Base-by-base conservation (phyloP, 2,329 filamentous ascomycete species). In the Trematosphaeria pertusa region DNA sequence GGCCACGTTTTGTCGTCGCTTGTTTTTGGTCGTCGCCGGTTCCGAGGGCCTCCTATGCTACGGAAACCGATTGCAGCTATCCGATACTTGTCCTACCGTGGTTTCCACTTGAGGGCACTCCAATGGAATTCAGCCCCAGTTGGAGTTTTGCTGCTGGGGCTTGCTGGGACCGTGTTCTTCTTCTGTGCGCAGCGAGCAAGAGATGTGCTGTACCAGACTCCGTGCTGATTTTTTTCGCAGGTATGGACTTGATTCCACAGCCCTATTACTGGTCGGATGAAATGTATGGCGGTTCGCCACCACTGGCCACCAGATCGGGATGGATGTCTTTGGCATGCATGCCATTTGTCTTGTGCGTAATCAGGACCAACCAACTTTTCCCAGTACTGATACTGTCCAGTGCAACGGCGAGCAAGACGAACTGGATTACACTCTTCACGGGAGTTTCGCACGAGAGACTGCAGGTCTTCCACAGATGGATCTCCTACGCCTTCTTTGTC, bases 391-490 rank as follows among this genome's bases (percentile, higher is more conserved):
- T 4, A 2, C 17, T 22, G 11, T 3, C 3, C 14, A 77, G 73
- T 22, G 70, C 75, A 2, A 70, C 81, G 3, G 73, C 77, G 5
- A 72, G 74, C n/a, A 85, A 85, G 61, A 76, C 79, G 1, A 85
- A 84, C 51, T 71, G 79, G 53, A 78, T 85, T 41, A 78, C 81
- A 0, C 65, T 71, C 0, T 43, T 83, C 7, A 84, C 81, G 0
- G 81, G 81, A 0, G 71, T 84, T 9, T 76, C 80, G 0, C 81
- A 84, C 46, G 83, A 85, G 57, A 79, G 78, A 44, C 73, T 85
- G 1, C 79, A 83, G 45, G 53, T 68, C 1, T 59, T 66, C 30
- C 64, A 69, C 28, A 52, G 61, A 18, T 69, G 61, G 59, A 59
- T 50, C 5, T 43, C 55, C 8, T 68, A 66, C 31, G 80, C 78